Evolutionary conservation across 2,329 filamentous ascomycete genomes (phyloP).

Genomic region (Atkinsonella texensis): DNA sequence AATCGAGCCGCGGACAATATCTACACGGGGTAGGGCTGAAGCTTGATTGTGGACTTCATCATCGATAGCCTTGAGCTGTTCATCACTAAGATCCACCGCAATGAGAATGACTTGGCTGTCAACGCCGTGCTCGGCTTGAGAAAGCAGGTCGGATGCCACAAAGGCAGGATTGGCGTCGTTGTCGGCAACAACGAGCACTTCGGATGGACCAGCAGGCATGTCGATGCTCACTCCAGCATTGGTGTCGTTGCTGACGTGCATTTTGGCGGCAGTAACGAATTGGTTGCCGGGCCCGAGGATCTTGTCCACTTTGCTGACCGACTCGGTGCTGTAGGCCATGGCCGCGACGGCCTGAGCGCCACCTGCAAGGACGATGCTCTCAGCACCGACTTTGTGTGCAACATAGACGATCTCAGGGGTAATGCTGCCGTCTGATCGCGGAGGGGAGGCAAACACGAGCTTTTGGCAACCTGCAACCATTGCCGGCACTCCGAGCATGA

Average conservation of each 20-base stretch:
- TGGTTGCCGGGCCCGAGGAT: conserved; percentile 96
- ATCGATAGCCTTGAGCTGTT: conserved; percentile 71
- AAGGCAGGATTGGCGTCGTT: conserved; percentile 81
- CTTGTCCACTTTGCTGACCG: conserved; percentile 94
- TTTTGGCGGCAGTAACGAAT: conserved; percentile 97
- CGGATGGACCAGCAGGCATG: conserved; percentile 94
- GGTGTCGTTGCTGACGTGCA: conserved; percentile 95
- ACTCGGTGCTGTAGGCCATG: conserved; percentile 94
- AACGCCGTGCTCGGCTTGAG: conserved; percentile 91
- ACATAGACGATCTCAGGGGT: conserved; percentile 97
- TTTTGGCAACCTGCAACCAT: conserved; percentile 95
- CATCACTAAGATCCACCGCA: conserved; percentile 64
- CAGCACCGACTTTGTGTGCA: conserved; percentile 90
- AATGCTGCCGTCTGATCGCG: conserved; percentile 75
- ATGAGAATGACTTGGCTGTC: conserved; percentile 93
- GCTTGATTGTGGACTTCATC: conserved; percentile 85
- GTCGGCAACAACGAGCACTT: conserved; percentile 94
- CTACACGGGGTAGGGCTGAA: conserved; percentile 73
- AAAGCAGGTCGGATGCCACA: conserved; percentile 87
- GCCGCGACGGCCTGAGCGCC: conserved; percentile 93
- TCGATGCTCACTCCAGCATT: conserved; percentile 92
- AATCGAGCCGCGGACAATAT: conserved; percentile 85
- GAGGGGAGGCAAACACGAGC: conserved; percentile 87
- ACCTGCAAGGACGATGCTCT: conserved; percentile 90
- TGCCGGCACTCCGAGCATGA: conserved; percentile 95